Evolutionary conservation across 805 yeast species (phyloP).

Genomic region (Kluyveromyces dobzhanskii): DNA sequence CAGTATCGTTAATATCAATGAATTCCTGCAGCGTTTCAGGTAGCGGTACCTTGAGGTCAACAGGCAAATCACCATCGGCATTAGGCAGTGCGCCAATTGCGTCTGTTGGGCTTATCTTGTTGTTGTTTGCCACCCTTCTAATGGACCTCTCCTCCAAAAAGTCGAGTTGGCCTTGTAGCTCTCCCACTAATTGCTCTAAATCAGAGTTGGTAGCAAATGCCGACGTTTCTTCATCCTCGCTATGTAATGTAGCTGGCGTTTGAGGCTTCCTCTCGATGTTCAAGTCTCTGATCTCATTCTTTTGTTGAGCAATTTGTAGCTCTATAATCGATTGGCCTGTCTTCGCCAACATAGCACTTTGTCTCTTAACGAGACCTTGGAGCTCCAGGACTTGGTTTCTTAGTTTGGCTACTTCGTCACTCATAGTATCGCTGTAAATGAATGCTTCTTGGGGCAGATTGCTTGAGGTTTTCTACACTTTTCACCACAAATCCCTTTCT

Average conservation of each 20-base stretch:
- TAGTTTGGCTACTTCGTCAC: constrained; percentile 25
- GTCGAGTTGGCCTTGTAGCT: constrained; percentile 81
- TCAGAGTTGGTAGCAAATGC: constrained; percentile 78
- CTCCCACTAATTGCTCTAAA: constrained; percentile 77
- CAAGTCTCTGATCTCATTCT: constrained; percentile 28
- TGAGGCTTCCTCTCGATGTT: constrained; percentile 11
- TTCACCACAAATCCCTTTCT: too few relatives aligned
- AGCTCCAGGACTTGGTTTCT: constrained; percentile 42
- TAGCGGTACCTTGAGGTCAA: constrained; percentile 32
- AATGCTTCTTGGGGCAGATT: too few relatives aligned
- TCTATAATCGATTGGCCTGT: constrained; percentile 76
- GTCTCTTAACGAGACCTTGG: constrained; percentile 50
- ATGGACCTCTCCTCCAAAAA: constrained; percentile 68
- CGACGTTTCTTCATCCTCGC: constrained; percentile 32
- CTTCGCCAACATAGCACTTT: constrained; percentile 53
- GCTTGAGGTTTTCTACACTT: too few relatives aligned
- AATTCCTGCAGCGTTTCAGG: constrained; percentile 56
- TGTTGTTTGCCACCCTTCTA: constrained; percentile 59
- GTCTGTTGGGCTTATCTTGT: constrained; percentile 34
- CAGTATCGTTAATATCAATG: constrained; percentile 35
- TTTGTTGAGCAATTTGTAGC: constrained; percentile 53
- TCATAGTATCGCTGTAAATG: too few relatives aligned
- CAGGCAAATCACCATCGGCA: constrained; percentile 68
- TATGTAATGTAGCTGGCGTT: constrained; percentile 5
- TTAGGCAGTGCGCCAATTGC: constrained; percentile 63